A percentile compares a stretch with the other conserved stretches of the same genome.
phyloP scores from a whole-genome alignment of 75 land plant genomes.

The Cunninghamia lanceolata region DNA sequence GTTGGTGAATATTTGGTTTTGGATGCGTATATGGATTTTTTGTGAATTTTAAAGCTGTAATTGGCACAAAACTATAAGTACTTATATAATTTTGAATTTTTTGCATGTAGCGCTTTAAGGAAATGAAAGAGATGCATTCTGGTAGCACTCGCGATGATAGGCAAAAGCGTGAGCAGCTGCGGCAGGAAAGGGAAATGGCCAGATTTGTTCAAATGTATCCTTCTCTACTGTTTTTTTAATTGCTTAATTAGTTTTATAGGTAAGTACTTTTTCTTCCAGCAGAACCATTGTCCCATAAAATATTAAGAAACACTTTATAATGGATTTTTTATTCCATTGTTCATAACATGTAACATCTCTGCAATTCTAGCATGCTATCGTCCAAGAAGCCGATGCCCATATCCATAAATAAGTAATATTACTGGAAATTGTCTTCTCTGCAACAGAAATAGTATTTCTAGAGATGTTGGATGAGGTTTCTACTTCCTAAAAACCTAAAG shows the following conservation, averaged over 20 bases:
- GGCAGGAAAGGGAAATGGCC: constrained; percentile 94
- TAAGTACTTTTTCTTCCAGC: background rate
- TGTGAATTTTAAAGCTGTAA: background rate
- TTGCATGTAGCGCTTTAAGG: constrained; percentile 80
- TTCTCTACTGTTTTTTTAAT: background rate
- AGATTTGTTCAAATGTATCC: constrained; percentile 84
- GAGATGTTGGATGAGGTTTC: background rate
- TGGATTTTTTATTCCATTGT: background rate
- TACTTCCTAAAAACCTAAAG: background rate
- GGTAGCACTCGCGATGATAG: constrained; percentile 84
- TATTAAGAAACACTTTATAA: background rate
- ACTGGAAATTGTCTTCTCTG: background rate
- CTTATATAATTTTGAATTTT: background rate
- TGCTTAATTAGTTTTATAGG: background rate
- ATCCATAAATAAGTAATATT: background rate
- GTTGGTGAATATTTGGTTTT: background rate
- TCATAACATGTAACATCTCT: background rate
- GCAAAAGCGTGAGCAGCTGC: constrained; percentile 80
- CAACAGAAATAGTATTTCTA: background rate
- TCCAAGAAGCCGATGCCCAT: background rate
- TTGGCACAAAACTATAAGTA: background rate
- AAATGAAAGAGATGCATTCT: constrained; percentile 96
- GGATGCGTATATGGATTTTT: background rate
- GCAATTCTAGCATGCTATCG: background rate
- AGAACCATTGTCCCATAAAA: background rate